Evolutionary conservation across 1,284 basidiomycete species (phyloP).

Genomic region (Phenoliferia sp.): DNA sequence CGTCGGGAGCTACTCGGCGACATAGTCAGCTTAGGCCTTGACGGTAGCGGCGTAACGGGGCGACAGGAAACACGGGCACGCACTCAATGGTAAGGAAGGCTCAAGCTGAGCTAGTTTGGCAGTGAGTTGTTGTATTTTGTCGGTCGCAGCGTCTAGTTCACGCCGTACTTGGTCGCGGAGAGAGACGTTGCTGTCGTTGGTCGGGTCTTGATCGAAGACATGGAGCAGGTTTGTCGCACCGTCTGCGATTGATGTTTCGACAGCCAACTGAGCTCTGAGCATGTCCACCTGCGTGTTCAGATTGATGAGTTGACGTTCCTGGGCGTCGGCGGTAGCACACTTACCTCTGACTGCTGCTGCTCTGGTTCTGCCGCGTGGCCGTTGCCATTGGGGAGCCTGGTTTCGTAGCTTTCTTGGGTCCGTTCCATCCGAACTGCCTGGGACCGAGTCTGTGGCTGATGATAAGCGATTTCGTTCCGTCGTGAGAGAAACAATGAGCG

Average conservation of each 20-base stretch:
- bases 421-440: no score
- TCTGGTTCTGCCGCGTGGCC: no score
- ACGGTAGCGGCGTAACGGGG: background rate
- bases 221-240: constrained; percentile 13
- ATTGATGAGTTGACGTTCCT: background rate
- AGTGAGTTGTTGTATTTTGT: background rate
- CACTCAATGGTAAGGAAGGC: background rate
- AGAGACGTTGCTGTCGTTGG: background rate
- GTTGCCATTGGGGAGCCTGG: no score
- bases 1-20: background rate
- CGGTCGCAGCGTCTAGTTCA: background rate
- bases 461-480: no score
- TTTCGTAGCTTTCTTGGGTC: no score
- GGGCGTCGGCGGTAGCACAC: background rate
- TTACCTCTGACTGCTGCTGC: background rate
- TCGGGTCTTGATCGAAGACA: background rate
- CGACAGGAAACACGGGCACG: background rate
- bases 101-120: background rate
- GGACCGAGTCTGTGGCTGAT: no score
- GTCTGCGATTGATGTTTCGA: constrained; percentile 12
- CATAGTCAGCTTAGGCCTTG: background rate
- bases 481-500: no score
- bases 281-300: background rate
- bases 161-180: no score
- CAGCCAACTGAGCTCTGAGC: background rate